Evolutionary conservation across 805 yeast genomes (phyloP).

Genomic region (Wickerhamomyces chambardii): DNA sequence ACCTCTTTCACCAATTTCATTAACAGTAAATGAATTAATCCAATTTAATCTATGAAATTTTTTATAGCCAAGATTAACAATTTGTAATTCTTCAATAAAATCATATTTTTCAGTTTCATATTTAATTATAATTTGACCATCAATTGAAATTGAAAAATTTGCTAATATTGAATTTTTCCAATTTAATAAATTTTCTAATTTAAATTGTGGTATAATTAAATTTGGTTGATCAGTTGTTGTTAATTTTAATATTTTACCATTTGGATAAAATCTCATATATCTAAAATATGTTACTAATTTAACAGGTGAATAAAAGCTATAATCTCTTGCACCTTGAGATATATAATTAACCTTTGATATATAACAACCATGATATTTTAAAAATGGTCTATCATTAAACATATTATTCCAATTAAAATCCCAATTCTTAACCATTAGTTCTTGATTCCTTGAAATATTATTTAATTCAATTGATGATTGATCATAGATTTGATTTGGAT

Average conservation of each 20-base stretch:
- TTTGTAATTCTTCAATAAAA: slow-evolving; percentile 54
- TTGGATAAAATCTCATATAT: slow-evolving; percentile 70
- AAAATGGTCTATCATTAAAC: slow-evolving; percentile 54
- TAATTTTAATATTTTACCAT: slow-evolving; percentile 66
- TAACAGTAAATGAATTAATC: slow-evolving; percentile 51
- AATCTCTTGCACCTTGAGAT: slow-evolving; percentile 72
- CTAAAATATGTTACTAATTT: slow-evolving; percentile 84
- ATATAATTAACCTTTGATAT: slow-evolving; percentile 79
- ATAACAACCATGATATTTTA: slow-evolving; percentile 78
- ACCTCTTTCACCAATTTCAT: slow-evolving; percentile 47
- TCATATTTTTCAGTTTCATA: slow-evolving; percentile 54
- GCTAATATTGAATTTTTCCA: slow-evolving; percentile 22
- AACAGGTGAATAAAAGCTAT: slow-evolving; percentile 61
- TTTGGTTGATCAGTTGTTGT: slow-evolving; percentile 68
- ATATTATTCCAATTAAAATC: slow-evolving; percentile 25
- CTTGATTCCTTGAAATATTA: slow-evolving; percentile 23
- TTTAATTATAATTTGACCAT: slow-evolving; percentile 39
- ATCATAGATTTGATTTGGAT: slow-evolving; percentile 45
- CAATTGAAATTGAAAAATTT: slow-evolving; percentile 40
- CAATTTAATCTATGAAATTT: slow-evolving; percentile 68
- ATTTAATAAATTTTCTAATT: slow-evolving; percentile 22
- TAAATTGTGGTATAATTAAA: slow-evolving; percentile 49
- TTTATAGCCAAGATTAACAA: slow-evolving; percentile 50
- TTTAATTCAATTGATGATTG: slow-evolving; percentile 29
- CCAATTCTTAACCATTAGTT: slow-evolving; percentile 29